A percentile compares a stretch with the other conserved stretches of the same genome.
Conservation (phyloP, 1,139 yeast species). For the Meyerozyma carpophila region DNA sequence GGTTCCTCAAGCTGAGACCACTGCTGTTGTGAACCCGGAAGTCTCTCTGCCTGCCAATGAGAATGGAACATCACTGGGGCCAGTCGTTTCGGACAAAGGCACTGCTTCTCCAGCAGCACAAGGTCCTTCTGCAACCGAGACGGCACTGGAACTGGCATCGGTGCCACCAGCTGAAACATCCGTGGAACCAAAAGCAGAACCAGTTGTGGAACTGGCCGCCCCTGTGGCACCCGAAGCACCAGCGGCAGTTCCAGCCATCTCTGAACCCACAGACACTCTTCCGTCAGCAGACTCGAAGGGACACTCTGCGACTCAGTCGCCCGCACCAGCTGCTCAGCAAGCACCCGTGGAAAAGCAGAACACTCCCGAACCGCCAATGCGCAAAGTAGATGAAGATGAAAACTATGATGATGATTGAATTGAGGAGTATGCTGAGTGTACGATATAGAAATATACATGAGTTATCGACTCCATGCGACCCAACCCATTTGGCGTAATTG, state of each 20-base stretch:
- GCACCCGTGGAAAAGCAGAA: conserved; percentile 38
- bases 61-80: neutral
- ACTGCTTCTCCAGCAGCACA: neutral
- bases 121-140: conserved; percentile 5
- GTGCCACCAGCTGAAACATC: conserved; percentile 4
- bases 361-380: conserved; percentile 53
- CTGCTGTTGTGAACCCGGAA: neutral
- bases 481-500: conserved; percentile 20
- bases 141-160: neutral
- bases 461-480: neutral
- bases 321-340: conserved; percentile 35
- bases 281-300: neutral
- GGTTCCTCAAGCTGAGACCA: neutral
- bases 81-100: neutral
- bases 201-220: too few species aligned
- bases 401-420: conserved; percentile 70
- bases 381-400: conserved; percentile 79
- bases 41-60: neutral
- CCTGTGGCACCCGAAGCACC: neutral
- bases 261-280: neutral
- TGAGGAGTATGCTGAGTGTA: conserved; percentile 11
- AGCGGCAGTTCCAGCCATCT: conserved; percentile 3
- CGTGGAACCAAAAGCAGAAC: conserved; percentile 1
- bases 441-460: neutral
- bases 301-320: conserved; percentile 14